Evolutionary conservation across 2,329 filamentous ascomycete genomes (phyloP), one percentile per base, ranked within the genome.

Genomic region (Neurospora sp.): DNA sequence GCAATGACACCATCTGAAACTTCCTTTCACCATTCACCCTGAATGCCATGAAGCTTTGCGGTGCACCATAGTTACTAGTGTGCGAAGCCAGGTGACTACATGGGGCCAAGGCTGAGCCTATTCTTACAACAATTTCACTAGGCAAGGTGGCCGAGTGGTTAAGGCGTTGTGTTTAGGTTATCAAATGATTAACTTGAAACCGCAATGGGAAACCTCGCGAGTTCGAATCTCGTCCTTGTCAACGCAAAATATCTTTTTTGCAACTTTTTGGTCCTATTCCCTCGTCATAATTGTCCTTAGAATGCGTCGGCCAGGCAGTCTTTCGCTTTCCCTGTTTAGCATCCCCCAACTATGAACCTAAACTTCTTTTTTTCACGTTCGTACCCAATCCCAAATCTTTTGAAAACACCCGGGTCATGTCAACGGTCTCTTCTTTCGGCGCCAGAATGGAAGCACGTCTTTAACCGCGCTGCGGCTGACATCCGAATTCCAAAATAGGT

Each of bases 221-320:
- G 74, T 75, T 75, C 74, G 73, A 75, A 74, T 75, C 74, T 68
- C 69, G 67, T 69, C 68, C 68, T 72, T 73, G 70, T 75, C 73
- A 74, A 52, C 12, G 66, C 52, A 62, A 33, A 52, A 17, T 5
- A 67, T 38, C n/a, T 70, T 70, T 68, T 70, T 72, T 66, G 11
- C 38, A 11, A 5, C 38, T 39, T 39, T 39, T 39, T 39, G 3
- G 11, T 39, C 4, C 11, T 15, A 4, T 39, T 12, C 12, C 5
- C 11, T 39, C 3, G 4, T 12, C 4, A 12, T 39, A 12, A 12
- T 10, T 38, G 37, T 38, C 38, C 38, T 39, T 11, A 12, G 10
- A 39, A 36, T 36, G 33, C 33, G 33, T 39, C 10, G 10, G 38
- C 4, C 38, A 39, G 11, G 38, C 38, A 39, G 4, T 39, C 38